Conservation (phyloP, 106 monocot species). For the Chionographis japonica region DNA sequence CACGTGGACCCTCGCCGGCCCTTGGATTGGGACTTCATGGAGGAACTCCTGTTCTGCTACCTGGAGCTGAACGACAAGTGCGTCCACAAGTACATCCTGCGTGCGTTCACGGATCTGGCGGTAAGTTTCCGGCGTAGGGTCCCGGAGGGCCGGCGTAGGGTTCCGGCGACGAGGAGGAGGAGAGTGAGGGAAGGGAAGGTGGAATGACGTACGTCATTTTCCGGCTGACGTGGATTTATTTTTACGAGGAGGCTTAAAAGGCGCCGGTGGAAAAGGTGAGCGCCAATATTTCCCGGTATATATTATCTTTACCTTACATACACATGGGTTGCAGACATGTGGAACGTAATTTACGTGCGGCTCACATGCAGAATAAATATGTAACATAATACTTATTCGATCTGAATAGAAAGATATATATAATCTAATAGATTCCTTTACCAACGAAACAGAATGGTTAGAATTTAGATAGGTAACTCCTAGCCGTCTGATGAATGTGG, state of each 20-base stretch:
- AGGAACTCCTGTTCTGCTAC: constrained; percentile 75
- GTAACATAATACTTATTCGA: too few relatives aligned
- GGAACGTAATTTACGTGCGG: too few relatives aligned
- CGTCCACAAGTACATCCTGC: constrained; percentile 65
- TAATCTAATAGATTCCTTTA: too few relatives aligned
- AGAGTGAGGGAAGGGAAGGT: background rate
- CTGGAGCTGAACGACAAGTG: constrained; percentile 70
- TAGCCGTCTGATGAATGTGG: too few relatives aligned
- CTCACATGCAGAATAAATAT: too few relatives aligned
- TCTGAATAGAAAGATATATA: too few relatives aligned
- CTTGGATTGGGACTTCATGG: constrained; percentile 93
- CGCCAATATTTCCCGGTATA: too few relatives aligned
- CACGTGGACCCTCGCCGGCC: constrained; percentile 8
- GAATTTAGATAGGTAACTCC: too few relatives aligned
- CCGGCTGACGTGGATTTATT: too few relatives aligned
- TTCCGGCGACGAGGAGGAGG: constrained; percentile 1
- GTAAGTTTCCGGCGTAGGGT: constrained; percentile 23
- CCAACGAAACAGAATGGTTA: too few relatives aligned
- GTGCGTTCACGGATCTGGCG: constrained; percentile 61
- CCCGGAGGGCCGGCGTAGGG: background rate
- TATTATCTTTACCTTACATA: too few relatives aligned
- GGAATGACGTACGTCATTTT: background rate
- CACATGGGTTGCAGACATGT: too few relatives aligned
- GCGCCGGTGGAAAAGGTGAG: background rate
- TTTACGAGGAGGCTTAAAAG: background rate